Evolutionary conservation across 805 yeast species (phyloP).

Genomic region (Candida maesae): DNA sequence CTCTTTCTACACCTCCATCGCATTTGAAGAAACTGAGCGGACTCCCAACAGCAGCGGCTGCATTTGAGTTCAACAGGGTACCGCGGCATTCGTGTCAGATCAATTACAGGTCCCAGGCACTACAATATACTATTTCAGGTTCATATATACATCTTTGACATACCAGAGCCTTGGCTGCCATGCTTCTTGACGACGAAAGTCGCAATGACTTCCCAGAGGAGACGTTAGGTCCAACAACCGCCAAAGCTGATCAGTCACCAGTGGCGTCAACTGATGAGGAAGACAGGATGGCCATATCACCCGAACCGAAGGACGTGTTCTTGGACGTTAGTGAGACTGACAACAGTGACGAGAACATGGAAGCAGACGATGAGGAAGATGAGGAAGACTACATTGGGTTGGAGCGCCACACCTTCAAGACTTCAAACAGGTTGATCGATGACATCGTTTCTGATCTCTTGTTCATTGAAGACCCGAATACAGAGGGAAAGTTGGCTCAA

Average conservation of each 20-base stretch:
- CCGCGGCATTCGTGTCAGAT: too few species aligned
- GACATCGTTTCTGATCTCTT: slow-evolving; percentile 49
- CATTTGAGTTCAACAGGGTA: too few species aligned
- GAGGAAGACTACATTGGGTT: slow-evolving; percentile 7
- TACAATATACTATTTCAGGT: too few species aligned
- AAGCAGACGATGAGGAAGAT: slow-evolving; percentile 9
- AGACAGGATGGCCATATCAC: not conserved
- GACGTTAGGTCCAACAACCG: not conserved
- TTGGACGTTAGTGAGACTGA: not conserved
- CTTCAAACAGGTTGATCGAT: slow-evolving; percentile 63
- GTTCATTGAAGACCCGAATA: slow-evolving; percentile 23
- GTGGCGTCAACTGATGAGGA: not conserved
- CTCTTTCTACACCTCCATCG: too few species aligned
- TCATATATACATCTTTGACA: too few species aligned
- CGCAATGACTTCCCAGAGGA: not conserved
- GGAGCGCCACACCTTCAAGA: slow-evolving; percentile 40
- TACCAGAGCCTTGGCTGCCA: too few species aligned
- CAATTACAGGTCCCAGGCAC: too few species aligned
- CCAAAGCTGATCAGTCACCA: not conserved
- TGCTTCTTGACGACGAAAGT: too few species aligned
- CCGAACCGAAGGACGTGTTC: not conserved
- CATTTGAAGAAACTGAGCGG: too few species aligned
- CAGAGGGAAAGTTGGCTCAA: slow-evolving; percentile 4
- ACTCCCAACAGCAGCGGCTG: too few species aligned
- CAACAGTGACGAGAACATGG: slow-evolving; percentile 1